These are phyloP conservation scores for Delonix regia DNA, from an alignment of 306 rosid genomes.

Conservation along the genomic window DNA sequence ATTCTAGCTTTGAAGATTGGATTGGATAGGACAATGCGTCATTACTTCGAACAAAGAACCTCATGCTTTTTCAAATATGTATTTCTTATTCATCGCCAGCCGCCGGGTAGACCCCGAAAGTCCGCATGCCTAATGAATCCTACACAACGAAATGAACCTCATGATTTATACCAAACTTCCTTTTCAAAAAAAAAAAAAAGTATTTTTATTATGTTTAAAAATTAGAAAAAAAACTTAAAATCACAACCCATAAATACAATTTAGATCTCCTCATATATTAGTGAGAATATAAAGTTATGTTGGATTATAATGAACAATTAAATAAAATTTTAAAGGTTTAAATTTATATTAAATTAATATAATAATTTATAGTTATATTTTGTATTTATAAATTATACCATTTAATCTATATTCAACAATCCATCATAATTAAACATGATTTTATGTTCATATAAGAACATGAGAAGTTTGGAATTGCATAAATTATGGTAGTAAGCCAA, in stretches of 20 bases:
- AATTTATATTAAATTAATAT: too few relatives aligned
- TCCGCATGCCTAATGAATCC: neutral
- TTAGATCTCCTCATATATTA: too few relatives aligned
- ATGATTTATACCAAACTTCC: neutral
- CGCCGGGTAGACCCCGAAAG: neutral
- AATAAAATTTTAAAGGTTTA: too few relatives aligned
- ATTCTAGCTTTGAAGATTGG: neutral
- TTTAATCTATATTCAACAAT: too few relatives aligned
- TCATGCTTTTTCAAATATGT: conserved; percentile 1
- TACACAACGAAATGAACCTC: neutral
- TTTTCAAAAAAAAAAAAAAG: neutral
- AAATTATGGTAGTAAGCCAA: neutral
- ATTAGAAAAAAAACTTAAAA: neutral
- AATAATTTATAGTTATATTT: too few relatives aligned
- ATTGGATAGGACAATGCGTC: neutral
- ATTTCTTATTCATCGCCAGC: conserved; percentile 32
- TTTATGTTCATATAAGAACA: too few relatives aligned
- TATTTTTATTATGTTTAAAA: too few relatives aligned
- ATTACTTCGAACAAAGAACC: neutral
- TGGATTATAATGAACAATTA: too few relatives aligned
- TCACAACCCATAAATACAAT: neutral
- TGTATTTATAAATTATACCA: too few relatives aligned
- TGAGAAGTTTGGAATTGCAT: too few relatives aligned
- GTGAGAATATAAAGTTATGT: too few relatives aligned
- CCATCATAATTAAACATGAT: too few relatives aligned